Percentiles rank a stretch among this genome's conserved stretches.
Conservation (phyloP, 169 alveolate species). For the Cardiosporidium cionae region DNA sequence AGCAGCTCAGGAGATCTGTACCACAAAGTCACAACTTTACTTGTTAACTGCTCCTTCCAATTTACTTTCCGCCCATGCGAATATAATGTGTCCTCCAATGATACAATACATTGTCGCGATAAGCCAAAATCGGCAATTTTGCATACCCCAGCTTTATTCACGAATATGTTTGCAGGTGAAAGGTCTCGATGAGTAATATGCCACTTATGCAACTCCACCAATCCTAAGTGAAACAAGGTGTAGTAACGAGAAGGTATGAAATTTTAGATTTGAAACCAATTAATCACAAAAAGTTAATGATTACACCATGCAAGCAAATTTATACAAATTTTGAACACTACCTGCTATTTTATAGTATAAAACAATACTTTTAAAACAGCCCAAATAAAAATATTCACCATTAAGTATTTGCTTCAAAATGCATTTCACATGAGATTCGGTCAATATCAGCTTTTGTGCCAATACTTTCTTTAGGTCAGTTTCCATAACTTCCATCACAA, state of each 20-base stretch:
- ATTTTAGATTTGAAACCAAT: background rate
- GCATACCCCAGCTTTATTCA: constrained; percentile 11
- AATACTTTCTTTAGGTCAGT: constrained; percentile 69
- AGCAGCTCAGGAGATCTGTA: constrained; percentile 92
- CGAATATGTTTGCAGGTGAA: constrained; percentile 62
- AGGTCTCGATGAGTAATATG: constrained; percentile 44
- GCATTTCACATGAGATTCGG: constrained; percentile 61
- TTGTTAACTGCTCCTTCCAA: constrained; percentile 60
- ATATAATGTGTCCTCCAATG: constrained; percentile 23
- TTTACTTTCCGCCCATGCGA: constrained; percentile 17
- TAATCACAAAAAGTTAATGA: background rate
- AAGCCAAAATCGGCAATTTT: constrained; percentile 83
- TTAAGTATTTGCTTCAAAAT: constrained; percentile 38
- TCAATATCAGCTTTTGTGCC: constrained; percentile 53
- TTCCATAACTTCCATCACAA: constrained; percentile 75
- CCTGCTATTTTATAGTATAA: too few relatives aligned
- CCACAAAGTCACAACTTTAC: constrained; percentile 83
- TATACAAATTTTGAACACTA: too few relatives aligned
- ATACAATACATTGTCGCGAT: constrained; percentile 52
- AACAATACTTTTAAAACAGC: too few relatives aligned
- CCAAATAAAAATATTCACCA: background rate
- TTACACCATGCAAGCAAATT: background rate
- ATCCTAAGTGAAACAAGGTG: constrained; percentile 4
- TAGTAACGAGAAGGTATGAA: background rate
- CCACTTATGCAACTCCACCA: constrained; percentile 35